Percentiles rank a stretch among this genome's conserved stretches.
phyloP scores from a whole-genome alignment of 805 yeast genomes.

The Ogataea corticis region DNA sequence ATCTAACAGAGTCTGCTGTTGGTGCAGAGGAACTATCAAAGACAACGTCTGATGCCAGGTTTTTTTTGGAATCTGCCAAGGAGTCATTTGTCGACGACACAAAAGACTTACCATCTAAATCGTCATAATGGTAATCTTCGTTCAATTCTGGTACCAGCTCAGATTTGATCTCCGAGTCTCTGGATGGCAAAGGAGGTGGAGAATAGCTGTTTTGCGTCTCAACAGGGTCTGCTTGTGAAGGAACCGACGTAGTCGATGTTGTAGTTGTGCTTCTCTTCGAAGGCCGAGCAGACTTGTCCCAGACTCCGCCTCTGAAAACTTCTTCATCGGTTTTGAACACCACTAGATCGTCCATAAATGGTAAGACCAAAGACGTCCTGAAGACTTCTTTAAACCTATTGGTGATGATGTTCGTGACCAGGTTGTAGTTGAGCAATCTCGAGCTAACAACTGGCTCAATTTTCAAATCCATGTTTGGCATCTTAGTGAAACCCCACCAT shows the following conservation, averaged over 20 bases:
- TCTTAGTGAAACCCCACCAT: conserved; percentile 85
- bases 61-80: conserved; percentile 1
- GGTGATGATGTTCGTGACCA: conserved; percentile 79
- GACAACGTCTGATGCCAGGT: neutral
- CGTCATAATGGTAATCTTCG: neutral
- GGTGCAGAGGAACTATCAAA: conserved; percentile 29
- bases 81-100: conserved; percentile 1
- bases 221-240: neutral
- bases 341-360: conserved; percentile 85
- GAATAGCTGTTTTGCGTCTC: neutral
- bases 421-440: conserved; percentile 71
- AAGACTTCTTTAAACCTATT: conserved; percentile 77
- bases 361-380: conserved; percentile 76
- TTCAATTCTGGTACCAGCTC: neutral
- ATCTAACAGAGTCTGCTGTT: conserved; percentile 24
- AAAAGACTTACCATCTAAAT: conserved; percentile 5
- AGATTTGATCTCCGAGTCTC: neutral
- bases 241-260: neutral
- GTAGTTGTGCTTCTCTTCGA: neutral
- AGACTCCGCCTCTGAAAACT: conserved; percentile 87
- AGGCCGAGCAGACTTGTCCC: conserved; percentile 56
- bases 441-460: conserved; percentile 93
- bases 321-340: conserved; percentile 67
- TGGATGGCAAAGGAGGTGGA: conserved; percentile 10
- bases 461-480: conserved; percentile 72